These are phyloP conservation scores for Calendula officinalis DNA, from an alignment of 129 eudicot species.

Conservation along the genomic window DNA sequence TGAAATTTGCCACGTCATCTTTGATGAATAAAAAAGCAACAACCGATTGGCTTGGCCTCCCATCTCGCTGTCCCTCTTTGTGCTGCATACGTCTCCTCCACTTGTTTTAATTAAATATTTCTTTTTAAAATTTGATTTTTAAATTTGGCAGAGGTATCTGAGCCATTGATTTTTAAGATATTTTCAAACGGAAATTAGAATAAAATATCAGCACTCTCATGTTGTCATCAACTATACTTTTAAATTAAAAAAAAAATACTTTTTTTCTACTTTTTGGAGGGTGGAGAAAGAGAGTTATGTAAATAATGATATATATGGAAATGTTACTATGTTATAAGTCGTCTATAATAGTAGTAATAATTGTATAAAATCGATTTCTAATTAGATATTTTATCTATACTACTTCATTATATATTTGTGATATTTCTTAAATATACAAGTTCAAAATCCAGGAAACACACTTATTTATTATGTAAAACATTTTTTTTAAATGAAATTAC, in stretches of 20 bases:
- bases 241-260: not conserved
- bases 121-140: not conserved
- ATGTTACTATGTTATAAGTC: too few species aligned
- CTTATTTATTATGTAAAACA: too few species aligned
- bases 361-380: too few species aligned
- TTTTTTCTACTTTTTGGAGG: not conserved
- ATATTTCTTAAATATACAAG: too few species aligned
- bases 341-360: too few species aligned
- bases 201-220: constrained; percentile 3
- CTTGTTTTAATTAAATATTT: constrained; percentile 2
- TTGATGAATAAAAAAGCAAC: constrained; percentile 36
- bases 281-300: too few species aligned
- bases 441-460: too few species aligned
- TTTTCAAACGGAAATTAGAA: not conserved
- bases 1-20: constrained; percentile 55
- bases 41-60: constrained; percentile 38
- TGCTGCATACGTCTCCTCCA: constrained; percentile 41
- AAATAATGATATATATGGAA: too few species aligned
- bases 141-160: not conserved
- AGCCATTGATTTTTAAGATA: constrained; percentile 6
- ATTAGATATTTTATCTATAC: too few species aligned
- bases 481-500: too few species aligned
- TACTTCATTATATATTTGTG: too few species aligned
- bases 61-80: constrained; percentile 17
- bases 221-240: not conserved